Base-by-base conservation (phyloP, 1,139 yeast species). In the Blastobotrys apis region DNA sequence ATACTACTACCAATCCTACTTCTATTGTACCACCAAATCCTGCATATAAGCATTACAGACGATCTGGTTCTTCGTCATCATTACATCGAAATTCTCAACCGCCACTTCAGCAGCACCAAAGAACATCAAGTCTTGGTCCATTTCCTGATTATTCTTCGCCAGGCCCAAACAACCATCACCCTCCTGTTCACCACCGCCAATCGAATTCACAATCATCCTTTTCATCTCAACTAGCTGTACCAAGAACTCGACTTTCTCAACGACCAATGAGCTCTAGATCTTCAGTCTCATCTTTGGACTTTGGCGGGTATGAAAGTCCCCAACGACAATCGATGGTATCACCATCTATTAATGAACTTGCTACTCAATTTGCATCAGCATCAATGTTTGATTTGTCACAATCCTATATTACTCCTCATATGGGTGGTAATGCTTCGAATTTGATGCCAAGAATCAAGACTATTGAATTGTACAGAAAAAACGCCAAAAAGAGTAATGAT, bases 371-470 rank as follows among this genome's bases (percentile, higher is more conserved):
- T 27, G 60, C 60, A 12, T 47, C 56, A 16, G 55, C 58, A 4
- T 58, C 63, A 20, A 55, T 58, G 56, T 59, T 55, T 39, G 63
- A 59, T 41, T 52, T 60, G 39, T 53, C 57, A 39, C 68, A 64
- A 51, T 53, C 62, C 9, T 62, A 56, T 43, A 47, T 63, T 23
- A 53, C 63, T 6, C 58, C 62, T 2, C 63, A 58, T 31, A 53
- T 64, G 38, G 66, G 66, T 32, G 50, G 54, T 25, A 60, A 60
- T 47, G 54, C 62, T 21, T 46, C 52, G 15, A 45, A 55, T 25
- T 71, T 87, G 52, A 66, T 87, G 59, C 94, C 97, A 10, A 73
- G 95, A 52, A 79, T 85, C 64, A 81, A 84, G 60, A 87, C 97
- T 6, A 79, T 92, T 51, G 96, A 90, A 55, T 72, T 87, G 69